Percentiles rank a stretch among this genome's conserved stretches.
Conservation (phyloP, 2,329 filamentous ascomycete species). For the Hawksworthiomyces lignivorus region DNA sequence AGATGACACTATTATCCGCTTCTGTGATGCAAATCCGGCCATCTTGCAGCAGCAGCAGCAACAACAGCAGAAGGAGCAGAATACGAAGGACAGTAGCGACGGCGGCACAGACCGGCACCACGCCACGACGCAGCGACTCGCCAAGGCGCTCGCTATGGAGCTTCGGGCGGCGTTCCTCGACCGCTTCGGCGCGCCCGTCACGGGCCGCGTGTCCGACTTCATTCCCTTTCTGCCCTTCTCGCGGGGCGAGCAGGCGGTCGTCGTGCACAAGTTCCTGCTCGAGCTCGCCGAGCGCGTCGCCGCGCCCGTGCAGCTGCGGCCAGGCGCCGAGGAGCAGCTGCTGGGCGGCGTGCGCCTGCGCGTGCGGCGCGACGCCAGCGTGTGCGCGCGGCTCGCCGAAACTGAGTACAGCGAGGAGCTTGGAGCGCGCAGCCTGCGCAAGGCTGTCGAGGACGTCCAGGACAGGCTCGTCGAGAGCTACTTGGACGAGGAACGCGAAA, state of each 20-base stretch:
- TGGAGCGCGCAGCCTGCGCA: constrained; percentile 9
- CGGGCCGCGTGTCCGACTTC: constrained; percentile 10
- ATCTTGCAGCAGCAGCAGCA: background rate
- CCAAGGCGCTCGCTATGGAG: background rate
- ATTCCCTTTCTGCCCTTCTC: constrained; percentile 13
- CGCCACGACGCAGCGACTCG: background rate
- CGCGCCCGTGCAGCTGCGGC: background rate
- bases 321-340: background rate
- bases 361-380: constrained; percentile 7
- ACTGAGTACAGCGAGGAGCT: constrained; percentile 9
- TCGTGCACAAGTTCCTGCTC: constrained; percentile 10
- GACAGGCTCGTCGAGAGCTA: constrained; percentile 8
- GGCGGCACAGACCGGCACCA: background rate
- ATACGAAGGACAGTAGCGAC: background rate
- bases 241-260: constrained; percentile 10
- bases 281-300: constrained; percentile 3
- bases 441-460: constrained; percentile 5
- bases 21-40: constrained; percentile 7
- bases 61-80: too few relatives aligned
- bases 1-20: constrained; percentile 7
- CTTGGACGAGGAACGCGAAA: constrained; percentile 1
- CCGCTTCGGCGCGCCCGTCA: constrained; percentile 10
- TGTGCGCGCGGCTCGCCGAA: constrained; percentile 4
- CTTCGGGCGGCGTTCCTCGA: constrained; percentile 3
- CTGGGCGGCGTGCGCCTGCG: constrained; percentile 4